Evolutionary conservation across 1,139 yeast genomes (phyloP).

Genomic region (Sugiyamaella japonica): DNA sequence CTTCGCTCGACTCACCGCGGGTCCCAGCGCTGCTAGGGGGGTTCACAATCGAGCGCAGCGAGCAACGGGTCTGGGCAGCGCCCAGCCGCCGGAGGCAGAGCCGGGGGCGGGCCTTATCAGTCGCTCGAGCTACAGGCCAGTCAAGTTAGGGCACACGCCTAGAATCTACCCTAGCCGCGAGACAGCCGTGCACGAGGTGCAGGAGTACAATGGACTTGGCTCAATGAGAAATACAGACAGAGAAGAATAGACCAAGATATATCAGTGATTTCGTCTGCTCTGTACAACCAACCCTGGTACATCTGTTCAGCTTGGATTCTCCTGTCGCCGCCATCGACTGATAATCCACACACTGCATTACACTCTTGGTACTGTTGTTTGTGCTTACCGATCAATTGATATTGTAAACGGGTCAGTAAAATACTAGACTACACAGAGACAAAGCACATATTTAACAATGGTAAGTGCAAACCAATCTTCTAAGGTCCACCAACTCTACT

Average conservation of each 20-base stretch:
- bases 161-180: neutral
- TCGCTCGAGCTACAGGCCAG: neutral
- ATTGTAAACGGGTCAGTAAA: neutral
- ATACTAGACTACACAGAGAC: neutral
- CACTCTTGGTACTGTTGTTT: neutral
- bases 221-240: neutral
- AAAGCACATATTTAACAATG: constrained; percentile 1
- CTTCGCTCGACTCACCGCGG: neutral
- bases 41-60: neutral
- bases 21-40: neutral
- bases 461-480: neutral
- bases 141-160: neutral
- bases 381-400: neutral
- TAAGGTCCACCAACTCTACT: neutral
- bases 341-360: neutral
- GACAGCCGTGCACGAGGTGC: neutral
- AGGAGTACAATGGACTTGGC: neutral
- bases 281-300: neutral
- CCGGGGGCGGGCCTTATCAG: neutral
- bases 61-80: neutral
- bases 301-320: too few species aligned
- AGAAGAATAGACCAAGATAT: neutral
- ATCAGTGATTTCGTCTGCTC: neutral
- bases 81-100: neutral
- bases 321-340: neutral